Base-by-base conservation (phyloP, 768 basidiomycete species). In the Suillus bovinus region DNA sequence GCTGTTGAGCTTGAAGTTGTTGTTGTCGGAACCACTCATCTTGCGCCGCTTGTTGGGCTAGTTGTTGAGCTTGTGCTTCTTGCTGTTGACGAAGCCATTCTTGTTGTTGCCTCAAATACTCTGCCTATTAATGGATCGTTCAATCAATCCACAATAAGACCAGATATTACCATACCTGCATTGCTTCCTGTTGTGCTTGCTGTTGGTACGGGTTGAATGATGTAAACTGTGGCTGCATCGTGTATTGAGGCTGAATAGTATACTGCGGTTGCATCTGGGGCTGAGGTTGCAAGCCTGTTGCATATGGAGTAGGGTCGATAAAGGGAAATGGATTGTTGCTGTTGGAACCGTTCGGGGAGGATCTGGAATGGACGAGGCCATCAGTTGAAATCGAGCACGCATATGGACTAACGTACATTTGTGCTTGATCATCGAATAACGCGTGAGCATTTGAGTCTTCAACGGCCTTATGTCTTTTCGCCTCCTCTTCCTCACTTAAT, bases 181-280 rank as follows among this genome's bases (percentile, higher is more conserved):
- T 84, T 17, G 89, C 89, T 74, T 96, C 94, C 68, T 96, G 94
- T 69, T 96, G 91, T 53, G 90, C 86, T 71, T 96, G 96, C 72
- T 95, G 94, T 70, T 93, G 91, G 66, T 93, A 94, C 0, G 93
- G 93, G 74, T 99, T 99, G 82, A 94, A 98, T 1, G 91, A 87
- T 9, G 93, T 94, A 73, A 91, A 93, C 69, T 96, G 94, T 0
- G 91, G 91, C 67, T 90, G 90, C 50, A 94, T 69, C 14, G 82
- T 77, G 5, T 80, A 87, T 67, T 94, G 94, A 4, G 91, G 89
- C 70, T 93, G 91, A 33, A 93, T 29, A 1, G 90, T 91, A 70
- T 82, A 88, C 68, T 94, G 94, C 2, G 91, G 88, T 69, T 90
- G 90, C 33, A 91, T 66, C 34, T 73, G 73, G 60, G 68, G 76